Evolutionary conservation across 306 rosid species (phyloP).

Genomic region (Boehmeria nivea): DNA sequence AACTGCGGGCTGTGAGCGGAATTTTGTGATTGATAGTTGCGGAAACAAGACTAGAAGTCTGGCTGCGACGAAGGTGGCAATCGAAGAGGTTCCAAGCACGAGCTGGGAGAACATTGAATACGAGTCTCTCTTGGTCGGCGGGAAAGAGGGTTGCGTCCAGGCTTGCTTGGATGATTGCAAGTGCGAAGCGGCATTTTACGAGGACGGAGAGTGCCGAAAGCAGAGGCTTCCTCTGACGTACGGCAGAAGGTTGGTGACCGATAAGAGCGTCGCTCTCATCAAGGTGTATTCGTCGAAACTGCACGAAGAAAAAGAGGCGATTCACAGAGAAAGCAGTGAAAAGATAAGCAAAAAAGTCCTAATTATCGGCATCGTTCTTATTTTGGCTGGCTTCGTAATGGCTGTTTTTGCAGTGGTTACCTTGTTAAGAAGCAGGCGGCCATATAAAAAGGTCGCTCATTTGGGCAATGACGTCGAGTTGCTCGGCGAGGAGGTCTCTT

Average conservation of each 20-base stretch:
- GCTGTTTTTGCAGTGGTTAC: neutral
- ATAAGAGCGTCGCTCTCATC: constrained; percentile 7
- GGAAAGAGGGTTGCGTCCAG: constrained; percentile 7
- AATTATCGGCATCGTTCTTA: neutral
- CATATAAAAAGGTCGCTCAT: neutral
- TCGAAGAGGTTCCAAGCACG: neutral
- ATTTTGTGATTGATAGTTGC: neutral
- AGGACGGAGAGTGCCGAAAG: constrained; percentile 4
- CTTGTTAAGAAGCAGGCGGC: neutral
- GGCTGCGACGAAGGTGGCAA: too few relatives aligned
- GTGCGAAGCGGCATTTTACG: constrained; percentile 15
- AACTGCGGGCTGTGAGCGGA: constrained; percentile 18
- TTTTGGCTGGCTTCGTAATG: constrained; percentile 6
- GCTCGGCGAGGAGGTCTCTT: neutral
- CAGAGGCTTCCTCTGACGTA: constrained; percentile 20
- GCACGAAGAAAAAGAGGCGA: too few relatives aligned
- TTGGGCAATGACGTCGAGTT: constrained; percentile 6
- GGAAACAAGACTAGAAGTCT: neutral
- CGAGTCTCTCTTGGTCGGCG: neutral
- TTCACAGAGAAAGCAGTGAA: too few relatives aligned
- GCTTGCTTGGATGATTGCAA: constrained; percentile 28
- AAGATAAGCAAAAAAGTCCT: neutral
- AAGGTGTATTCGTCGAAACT: constrained; percentile 10
- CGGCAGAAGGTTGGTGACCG: neutral
- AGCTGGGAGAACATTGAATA: neutral